These are phyloP conservation scores for Xylaria venustula DNA, from an alignment of 495 filamentous ascomycete species.

Conservation along the genomic window DNA sequence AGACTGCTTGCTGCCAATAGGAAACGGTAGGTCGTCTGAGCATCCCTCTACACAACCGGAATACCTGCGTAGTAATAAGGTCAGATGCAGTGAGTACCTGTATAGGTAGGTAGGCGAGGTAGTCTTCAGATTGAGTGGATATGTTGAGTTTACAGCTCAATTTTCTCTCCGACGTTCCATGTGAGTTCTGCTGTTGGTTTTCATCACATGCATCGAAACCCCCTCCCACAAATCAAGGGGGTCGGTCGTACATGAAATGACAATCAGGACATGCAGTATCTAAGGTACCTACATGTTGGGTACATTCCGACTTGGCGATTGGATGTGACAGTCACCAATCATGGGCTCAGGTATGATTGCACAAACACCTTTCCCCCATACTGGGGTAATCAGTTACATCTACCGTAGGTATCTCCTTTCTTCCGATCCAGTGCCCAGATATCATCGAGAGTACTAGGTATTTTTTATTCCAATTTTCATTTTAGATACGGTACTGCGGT, in stretches of 20 bases:
- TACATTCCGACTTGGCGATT: too few relatives aligned
- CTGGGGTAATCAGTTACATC: not conserved
- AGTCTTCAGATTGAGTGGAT: too few relatives aligned
- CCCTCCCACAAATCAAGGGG: not conserved
- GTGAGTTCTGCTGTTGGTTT: not conserved
- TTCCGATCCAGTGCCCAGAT: not conserved
- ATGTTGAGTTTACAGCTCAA: too few relatives aligned
- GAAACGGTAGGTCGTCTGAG: too few relatives aligned
- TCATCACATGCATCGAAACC: not conserved
- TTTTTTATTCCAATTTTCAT: too few relatives aligned
- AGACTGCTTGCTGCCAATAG: slow-evolving; percentile 9
- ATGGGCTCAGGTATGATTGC: not conserved
- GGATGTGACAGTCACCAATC: not conserved
- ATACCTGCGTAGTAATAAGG: not conserved
- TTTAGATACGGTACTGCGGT: not conserved
- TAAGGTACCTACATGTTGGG: too few relatives aligned
- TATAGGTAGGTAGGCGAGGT: too few relatives aligned
- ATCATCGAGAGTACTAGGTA: too few relatives aligned
- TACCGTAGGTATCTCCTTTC: not conserved
- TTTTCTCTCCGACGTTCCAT: not conserved
- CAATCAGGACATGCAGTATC: too few relatives aligned
- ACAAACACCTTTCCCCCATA: not conserved
- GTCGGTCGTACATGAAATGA: not conserved
- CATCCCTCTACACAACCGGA: too few relatives aligned
- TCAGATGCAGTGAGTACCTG: not conserved